A percentile compares a stretch with the other conserved stretches of the same genome.
phyloP scores from a whole-genome alignment of 2,329 filamentous ascomycete genomes.

The Calonectria leucothoes region DNA sequence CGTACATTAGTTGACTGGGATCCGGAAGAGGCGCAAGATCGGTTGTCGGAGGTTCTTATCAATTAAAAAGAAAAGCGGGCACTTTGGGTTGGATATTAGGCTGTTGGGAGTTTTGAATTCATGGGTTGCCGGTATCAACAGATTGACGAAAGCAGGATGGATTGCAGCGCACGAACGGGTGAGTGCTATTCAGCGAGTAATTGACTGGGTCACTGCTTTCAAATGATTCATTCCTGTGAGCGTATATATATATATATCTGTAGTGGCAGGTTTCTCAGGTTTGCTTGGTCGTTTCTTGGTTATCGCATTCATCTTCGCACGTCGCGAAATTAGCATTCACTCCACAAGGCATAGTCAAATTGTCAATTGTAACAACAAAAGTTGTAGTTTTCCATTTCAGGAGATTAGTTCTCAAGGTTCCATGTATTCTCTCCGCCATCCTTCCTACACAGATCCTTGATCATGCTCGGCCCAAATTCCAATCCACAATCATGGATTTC shows the following conservation, averaged over 20 bases:
- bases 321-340: no score
- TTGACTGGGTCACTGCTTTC: neutral
- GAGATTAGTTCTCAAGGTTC: neutral
- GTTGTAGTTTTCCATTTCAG: neutral
- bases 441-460: neutral
- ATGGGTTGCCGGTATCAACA: neutral
- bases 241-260: neutral
- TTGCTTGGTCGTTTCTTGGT: neutral
- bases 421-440: conserved; percentile 2
- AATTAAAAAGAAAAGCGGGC: neutral
- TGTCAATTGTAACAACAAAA: neutral
- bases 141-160: neutral
- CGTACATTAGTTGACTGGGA: neutral
- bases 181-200: neutral
- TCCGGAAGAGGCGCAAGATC: neutral
- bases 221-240: neutral
- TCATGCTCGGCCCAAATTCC: neutral
- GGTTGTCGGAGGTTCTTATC: neutral
- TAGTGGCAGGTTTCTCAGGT: neutral
- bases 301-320: neutral
- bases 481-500: neutral
- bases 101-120: neutral
- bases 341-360: no score
- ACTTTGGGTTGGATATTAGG: neutral
- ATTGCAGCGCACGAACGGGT: no score